Evolutionary conservation across 441 rosid genomes (phyloP).

Genomic region (Isatis lusitanica): DNA sequence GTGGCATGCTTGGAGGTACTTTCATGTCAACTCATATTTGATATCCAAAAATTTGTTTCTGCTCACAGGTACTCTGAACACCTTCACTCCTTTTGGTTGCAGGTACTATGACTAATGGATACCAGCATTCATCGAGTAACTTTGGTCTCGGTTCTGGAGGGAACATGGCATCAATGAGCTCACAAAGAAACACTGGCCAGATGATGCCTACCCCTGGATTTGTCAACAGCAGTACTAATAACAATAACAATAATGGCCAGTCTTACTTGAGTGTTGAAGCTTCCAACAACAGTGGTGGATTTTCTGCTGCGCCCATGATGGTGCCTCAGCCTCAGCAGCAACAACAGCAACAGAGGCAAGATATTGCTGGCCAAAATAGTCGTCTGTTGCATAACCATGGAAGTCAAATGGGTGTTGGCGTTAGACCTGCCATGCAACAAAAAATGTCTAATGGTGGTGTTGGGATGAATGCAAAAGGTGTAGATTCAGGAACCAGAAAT

Average conservation of each 20-base stretch:
- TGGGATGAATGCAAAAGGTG: slow-evolving; percentile 65
- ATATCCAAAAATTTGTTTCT: not conserved
- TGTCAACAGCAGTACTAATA: slow-evolving; percentile 47
- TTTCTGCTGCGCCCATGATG: slow-evolving; percentile 68
- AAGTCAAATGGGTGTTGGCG: slow-evolving; percentile 74
- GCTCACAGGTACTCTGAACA: slow-evolving; percentile 16
- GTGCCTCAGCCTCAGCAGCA: slow-evolving; percentile 73
- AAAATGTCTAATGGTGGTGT: slow-evolving; percentile 73
- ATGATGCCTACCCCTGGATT: slow-evolving; percentile 99
- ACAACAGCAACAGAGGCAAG: slow-evolving; percentile 71
- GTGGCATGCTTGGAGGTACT: slow-evolving; percentile 60
- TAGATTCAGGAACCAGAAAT: slow-evolving; percentile 56
- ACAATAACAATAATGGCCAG: slow-evolving; percentile 47
- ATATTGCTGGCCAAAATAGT: slow-evolving; percentile 68
- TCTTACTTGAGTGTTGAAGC: slow-evolving; percentile 69
- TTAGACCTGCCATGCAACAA: slow-evolving; percentile 84
- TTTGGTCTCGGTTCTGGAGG: slow-evolving; percentile 77
- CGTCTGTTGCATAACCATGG: slow-evolving; percentile 80
- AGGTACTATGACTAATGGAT: slow-evolving; percentile 82
- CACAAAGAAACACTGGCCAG: slow-evolving; percentile 72
- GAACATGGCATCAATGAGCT: slow-evolving; percentile 67
- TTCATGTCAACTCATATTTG: slow-evolving; percentile 47
- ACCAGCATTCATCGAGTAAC: slow-evolving; percentile 76
- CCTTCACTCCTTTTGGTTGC: slow-evolving; percentile 33
- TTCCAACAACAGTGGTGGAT: slow-evolving; percentile 62